Base-by-base conservation (phyloP, 345 rosid species). In the Acer yangbiense region DNA sequence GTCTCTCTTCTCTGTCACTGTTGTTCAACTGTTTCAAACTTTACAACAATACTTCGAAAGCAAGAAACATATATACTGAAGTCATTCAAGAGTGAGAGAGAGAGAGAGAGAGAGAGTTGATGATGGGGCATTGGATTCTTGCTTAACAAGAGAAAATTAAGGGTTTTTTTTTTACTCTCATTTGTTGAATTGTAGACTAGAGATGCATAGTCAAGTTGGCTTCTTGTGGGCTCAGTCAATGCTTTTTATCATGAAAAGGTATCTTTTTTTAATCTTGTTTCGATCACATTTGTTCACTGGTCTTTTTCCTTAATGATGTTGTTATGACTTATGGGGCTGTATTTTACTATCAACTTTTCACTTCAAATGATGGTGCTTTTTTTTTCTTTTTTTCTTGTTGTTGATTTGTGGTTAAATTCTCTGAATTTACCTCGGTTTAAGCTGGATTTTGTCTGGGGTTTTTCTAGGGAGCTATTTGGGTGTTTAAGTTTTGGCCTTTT, bases 141-240 rank as follows among this genome's bases (percentile, higher is more conserved):
- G 64, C 60, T 70, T 83, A 20, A 2, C 77, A 68, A 67, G 79
- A 39, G 77, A 65, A 62, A 21, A 35, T 52, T n/a, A 20, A 71
- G 74, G 20, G 69, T 65, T 65, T 10, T 46, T 46, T 48, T 65
- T 65, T 55, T 8, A 18, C 21, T 60, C 27, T 60, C 64, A 60
- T 18, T 20, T 12, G 69, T 69, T 44, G 25, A 76, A 58, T 67
- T 55, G 9, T 72, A 76, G 39, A 35, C 39, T 4, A 35, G 81
- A 77, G 85, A 83, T 87, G 85, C 57, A 80, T 76, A 60, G 79
- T 83, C 76, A 48, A 79, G 81, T 76, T 80, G 83, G 76, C 87
- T 82, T 74, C 41, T 80, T 84, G 93, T 88, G 91, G 95, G 91
- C 88, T 88, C 90, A 52, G 80, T 78, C 89, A 70, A 73, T 82